A percentile compares a stretch with the other conserved stretches of the same genome.
Evolutionary conservation across 495 filamentous ascomycete genomes (phyloP).

Genomic region (Thozetella sp.): DNA sequence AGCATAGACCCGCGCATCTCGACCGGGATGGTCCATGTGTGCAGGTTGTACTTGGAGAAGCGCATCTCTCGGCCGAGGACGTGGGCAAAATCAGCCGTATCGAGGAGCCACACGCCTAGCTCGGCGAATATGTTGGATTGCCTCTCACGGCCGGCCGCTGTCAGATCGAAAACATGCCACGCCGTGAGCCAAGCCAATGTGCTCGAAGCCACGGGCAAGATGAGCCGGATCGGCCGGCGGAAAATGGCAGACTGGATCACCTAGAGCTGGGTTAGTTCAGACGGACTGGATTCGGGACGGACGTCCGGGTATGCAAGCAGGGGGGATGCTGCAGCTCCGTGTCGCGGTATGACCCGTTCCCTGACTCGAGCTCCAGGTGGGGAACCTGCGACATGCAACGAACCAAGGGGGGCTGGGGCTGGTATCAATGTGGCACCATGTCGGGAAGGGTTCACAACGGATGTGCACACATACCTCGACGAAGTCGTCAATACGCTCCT

Average conservation of each 20-base stretch:
- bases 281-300: no score
- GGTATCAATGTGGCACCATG: no score
- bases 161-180: neutral
- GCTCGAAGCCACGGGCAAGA: neutral
- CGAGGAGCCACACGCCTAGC: neutral
- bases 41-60: slow-evolving; percentile 2
- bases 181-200: neutral
- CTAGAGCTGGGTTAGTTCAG: neutral
- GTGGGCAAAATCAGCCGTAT: neutral
- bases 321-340: no score
- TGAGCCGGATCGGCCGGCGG: neutral
- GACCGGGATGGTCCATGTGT: neutral
- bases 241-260: neutral
- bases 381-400: no score
- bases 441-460: no score
- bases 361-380: no score
- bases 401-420: no score
- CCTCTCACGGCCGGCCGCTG: neutral
- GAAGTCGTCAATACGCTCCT: neutral
- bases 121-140: neutral
- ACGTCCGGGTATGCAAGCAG: no score
- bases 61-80: neutral
- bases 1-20: neutral
- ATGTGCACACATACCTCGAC: neutral
- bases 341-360: no score